Base-by-base conservation (phyloP, 192 early-diverging fungal species). In the Dimargaris cristalligena region DNA sequence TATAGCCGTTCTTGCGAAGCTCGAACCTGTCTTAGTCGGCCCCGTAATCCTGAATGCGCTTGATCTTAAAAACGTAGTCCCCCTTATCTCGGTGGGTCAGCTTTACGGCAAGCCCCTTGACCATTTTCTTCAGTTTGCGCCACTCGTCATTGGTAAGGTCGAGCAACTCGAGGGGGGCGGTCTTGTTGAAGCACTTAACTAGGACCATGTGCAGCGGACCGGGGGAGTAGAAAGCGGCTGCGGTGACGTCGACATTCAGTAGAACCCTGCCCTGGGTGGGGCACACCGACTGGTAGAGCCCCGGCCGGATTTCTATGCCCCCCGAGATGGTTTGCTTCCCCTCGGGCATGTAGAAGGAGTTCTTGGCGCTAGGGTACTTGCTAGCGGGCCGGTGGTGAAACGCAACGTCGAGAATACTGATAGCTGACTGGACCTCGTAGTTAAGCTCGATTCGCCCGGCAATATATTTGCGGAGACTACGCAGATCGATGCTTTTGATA, bases 271-370 rank as follows among this genome's bases (percentile, higher is more conserved):
- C 87, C 16, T 63, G 35, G 23, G 86, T 74, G 4, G 91, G 90
- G 13, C 87, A 75, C 34, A 91, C 78, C 32, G 85, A 88, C 57
- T 93, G 90, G 61, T 92, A 92, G 64, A 87, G 91, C 20, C 94
- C 94, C 65, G 84, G 83, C 92, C 92, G 92, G 4, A 91, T 79
- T 74, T 93, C 88, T n/a, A 84, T 77, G 18, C 92, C 90, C 50
- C 90, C 85, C 4, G 65, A 70, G 0, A 80, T 74, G 32, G 58
- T 52, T 41, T 46, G 52, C 2, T 67, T 65, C 60, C 74, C 76
- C 14, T 78, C 74, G n/a, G 84, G 79, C 0, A 89, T 95, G 65
- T 87, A 95, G 74, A 97, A 95, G 32, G 90, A 95, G 0, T 91
- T 78, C 14, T 87, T 83, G 52, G 91, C 85, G 29, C 83, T 89